These are phyloP conservation scores for Suhomyces anneliseae DNA, from an alignment of 1,139 yeast species.

Conservation along the genomic window DNA sequence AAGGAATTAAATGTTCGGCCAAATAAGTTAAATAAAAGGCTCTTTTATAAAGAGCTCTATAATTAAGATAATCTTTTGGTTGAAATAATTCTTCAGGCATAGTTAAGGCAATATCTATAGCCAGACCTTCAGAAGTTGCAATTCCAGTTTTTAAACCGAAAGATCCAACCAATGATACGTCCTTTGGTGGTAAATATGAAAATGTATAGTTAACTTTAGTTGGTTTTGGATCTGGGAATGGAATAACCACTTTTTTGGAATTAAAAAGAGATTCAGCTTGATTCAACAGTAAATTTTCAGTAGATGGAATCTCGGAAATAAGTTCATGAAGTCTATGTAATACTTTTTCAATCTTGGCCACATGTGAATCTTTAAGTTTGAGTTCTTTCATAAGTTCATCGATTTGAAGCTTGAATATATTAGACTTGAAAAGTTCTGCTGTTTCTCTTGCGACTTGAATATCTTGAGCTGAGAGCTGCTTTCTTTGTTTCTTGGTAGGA, in stretches of 20 bases:
- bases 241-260: slow-evolving; percentile 58
- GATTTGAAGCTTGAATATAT: slow-evolving; percentile 89
- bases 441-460: slow-evolving; percentile 91
- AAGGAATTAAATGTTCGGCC: slow-evolving; percentile 59
- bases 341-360: slow-evolving; percentile 68
- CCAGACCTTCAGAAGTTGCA: slow-evolving; percentile 55
- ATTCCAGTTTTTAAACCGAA: slow-evolving; percentile 86
- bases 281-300: slow-evolving; percentile 49
- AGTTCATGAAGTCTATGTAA: slow-evolving; percentile 74
- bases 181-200: slow-evolving; percentile 68
- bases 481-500: slow-evolving; percentile 38
- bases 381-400: slow-evolving; percentile 86
- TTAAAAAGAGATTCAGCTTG: slow-evolving; percentile 53
- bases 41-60: slow-evolving; percentile 85
- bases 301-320: slow-evolving; percentile 61
- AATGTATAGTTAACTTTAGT: slow-evolving; percentile 67
- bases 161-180: slow-evolving; percentile 80
- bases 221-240: slow-evolving; percentile 91
- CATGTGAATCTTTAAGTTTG: slow-evolving; percentile 66
- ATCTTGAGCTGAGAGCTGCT: slow-evolving; percentile 71
- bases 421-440: slow-evolving; percentile 89
- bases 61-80: slow-evolving; percentile 86
- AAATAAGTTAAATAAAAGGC: slow-evolving; percentile 82
- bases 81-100: slow-evolving; percentile 79
- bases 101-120: slow-evolving; percentile 75